phyloP scores from a whole-genome alignment of 345 rosid genomes.

The Aquilaria sinensis region DNA sequence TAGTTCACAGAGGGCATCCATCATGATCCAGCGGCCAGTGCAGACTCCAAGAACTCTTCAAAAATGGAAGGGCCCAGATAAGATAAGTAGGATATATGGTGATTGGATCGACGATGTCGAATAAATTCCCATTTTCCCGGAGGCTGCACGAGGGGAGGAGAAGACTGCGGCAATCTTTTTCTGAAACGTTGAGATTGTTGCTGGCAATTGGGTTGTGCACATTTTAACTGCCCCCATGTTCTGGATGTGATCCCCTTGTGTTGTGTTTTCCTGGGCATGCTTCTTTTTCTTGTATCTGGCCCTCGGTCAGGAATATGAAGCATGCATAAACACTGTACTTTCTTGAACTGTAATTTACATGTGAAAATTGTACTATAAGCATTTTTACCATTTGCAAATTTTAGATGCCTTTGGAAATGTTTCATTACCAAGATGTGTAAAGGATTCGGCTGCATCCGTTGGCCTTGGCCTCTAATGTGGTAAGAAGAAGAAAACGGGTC shows the following conservation, averaged over 20 bases:
- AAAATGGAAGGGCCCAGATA: constrained; percentile 98
- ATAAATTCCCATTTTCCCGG: constrained; percentile 22
- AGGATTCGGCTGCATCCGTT: not conserved
- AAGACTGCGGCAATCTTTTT: constrained; percentile 1
- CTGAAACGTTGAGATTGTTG: constrained; percentile 4
- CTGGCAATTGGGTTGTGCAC: constrained; percentile 9
- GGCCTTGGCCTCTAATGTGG: too few relatives aligned
- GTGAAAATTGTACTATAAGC: too few relatives aligned
- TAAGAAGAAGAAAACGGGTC: too few relatives aligned
- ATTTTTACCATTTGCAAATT: too few relatives aligned
- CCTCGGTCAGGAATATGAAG: constrained; percentile 15
- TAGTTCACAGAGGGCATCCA: constrained; percentile 66
- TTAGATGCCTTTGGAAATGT: not conserved
- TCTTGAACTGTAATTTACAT: not conserved
- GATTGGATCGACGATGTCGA: constrained; percentile 97
- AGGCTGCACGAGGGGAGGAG: constrained; percentile 8
- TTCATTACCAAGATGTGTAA: not conserved
- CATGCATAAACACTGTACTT: constrained; percentile 12
- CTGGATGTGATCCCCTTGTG: not conserved
- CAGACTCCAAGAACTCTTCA: constrained; percentile 56
- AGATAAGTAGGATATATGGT: constrained; percentile 94
- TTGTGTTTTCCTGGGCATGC: not conserved
- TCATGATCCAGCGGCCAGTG: constrained; percentile 65
- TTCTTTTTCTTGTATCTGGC: not conserved
- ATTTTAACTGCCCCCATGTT: constrained; percentile 15